These are phyloP conservation scores for Fusarium goolgardi DNA, from an alignment of 2,329 filamentous ascomycete species.

Conservation along the genomic window DNA sequence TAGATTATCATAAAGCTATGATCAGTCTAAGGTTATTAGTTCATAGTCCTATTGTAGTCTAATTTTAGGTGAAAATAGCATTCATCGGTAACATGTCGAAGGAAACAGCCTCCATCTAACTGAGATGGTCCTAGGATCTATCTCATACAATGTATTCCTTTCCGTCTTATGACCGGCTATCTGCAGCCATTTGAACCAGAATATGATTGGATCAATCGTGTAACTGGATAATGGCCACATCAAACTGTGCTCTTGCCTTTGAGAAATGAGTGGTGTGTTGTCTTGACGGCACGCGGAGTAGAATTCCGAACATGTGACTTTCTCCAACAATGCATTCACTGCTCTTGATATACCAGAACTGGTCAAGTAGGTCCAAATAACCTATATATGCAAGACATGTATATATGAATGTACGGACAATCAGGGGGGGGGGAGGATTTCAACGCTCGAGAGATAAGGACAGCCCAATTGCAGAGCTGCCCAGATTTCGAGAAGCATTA, in stretches of 20 bases:
- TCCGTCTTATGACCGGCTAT: background rate
- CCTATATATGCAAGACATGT: conserved; percentile 34
- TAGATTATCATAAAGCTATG: background rate
- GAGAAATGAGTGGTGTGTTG: background rate
- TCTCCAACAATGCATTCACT: background rate
- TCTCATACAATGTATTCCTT: conserved; percentile 4
- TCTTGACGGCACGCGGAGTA: background rate
- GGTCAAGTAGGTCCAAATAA: conserved; percentile 7
- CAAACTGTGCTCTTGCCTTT: background rate
- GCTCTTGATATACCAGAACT: background rate
- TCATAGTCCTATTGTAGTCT: background rate
- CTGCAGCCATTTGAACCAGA: background rate
- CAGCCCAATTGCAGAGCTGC: conserved; percentile 38
- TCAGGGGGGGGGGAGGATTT: background rate
- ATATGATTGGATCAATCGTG: background rate
- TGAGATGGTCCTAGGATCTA: conserved; percentile 13
- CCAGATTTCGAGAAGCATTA: conserved; percentile 25
- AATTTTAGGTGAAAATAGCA: background rate
- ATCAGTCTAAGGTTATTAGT: background rate
- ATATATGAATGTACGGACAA: conserved; percentile 3
- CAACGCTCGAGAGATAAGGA: conserved; percentile 29
- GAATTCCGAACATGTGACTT: conserved; percentile 18
- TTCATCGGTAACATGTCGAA: background rate
- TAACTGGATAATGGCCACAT: background rate
- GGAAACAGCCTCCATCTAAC: background rate